Percentiles rank a stretch among this genome's conserved stretches.
Evolutionary conservation across 1,284 basidiomycete species (phyloP).

Genomic region (Rhodotorula sp.): DNA sequence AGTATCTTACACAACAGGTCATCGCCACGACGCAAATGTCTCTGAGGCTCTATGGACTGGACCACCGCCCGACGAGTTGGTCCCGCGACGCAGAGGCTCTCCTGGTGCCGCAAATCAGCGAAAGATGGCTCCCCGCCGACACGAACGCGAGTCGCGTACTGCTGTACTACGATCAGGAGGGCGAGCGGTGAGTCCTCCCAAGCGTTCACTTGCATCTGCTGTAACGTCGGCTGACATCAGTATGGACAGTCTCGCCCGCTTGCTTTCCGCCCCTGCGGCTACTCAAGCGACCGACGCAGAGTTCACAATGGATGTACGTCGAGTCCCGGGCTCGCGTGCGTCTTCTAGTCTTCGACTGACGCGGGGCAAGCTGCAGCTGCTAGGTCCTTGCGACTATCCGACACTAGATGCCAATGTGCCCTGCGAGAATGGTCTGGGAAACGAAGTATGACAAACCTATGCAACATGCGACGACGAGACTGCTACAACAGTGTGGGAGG

Average conservation of each 20-base stretch:
- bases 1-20: background rate
- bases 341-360: too few relatives aligned
- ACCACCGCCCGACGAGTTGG: constrained; percentile 26
- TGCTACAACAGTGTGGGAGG: background rate
- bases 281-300: constrained; percentile 5
- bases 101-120: constrained; percentile 26
- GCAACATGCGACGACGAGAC: background rate
- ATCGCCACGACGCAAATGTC: constrained; percentile 27
- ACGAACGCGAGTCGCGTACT: constrained; percentile 14
- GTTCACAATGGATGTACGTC: constrained; percentile 30
- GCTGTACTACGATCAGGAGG: constrained; percentile 29
- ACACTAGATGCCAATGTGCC: background rate
- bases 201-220: background rate
- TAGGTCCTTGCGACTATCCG: constrained; percentile 24
- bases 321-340: too few relatives aligned
- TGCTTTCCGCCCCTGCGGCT: constrained; percentile 9
- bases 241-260: constrained; percentile 8
- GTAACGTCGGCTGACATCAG: too few relatives aligned
- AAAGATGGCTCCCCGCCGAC: constrained; percentile 22
- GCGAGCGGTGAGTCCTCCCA: constrained; percentile 26
- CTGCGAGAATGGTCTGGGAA: too few relatives aligned
- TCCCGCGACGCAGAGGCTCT: constrained; percentile 35
- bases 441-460: background rate
- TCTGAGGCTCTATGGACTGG: constrained; percentile 32
- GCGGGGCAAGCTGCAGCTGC: constrained; percentile 1